A percentile compares a stretch with the other conserved stretches of the same genome.
These are phyloP conservation scores for Edaphochlamys debaryana DNA, from an alignment of 139 green algal genomes.

Conservation along the genomic window DNA sequence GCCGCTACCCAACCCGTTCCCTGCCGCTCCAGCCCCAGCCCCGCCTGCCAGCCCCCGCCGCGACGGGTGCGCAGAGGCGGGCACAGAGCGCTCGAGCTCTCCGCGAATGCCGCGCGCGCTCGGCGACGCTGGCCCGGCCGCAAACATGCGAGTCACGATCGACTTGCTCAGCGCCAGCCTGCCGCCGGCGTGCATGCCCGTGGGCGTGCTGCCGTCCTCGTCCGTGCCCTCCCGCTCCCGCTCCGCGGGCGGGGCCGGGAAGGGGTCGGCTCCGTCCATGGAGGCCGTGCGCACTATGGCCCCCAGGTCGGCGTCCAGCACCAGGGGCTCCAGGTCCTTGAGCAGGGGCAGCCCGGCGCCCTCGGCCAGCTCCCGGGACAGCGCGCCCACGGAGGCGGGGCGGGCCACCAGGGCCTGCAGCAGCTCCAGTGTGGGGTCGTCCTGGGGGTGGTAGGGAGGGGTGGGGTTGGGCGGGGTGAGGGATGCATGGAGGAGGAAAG, in stretches of 20 bases:
- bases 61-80: no score
- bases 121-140: no score
- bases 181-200: not conserved
- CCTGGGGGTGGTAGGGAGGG: not conserved
- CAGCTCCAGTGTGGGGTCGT: conserved; percentile 46
- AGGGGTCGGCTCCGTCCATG: not conserved
- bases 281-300: not conserved
- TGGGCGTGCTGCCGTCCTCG: not conserved
- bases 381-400: not conserved
- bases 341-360: conserved; percentile 27
- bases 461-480: not conserved
- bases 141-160: not conserved
- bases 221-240: no score
- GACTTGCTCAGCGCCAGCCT: not conserved
- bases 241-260: not conserved
- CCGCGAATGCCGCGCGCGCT: not conserved
- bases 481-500: not conserved
- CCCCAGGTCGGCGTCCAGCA: conserved; percentile 20
- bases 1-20: no score
- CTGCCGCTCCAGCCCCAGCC: no score
- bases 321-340: conserved; percentile 23
- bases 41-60: no score
- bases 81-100: not conserved
- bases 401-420: conserved; percentile 35
- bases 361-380: conserved; percentile 32